A percentile compares a stretch with the other conserved stretches of the same genome.
These are phyloP conservation scores for Lentinula edodes DNA, from an alignment of 768 basidiomycete genomes.

Conservation along the genomic window DNA sequence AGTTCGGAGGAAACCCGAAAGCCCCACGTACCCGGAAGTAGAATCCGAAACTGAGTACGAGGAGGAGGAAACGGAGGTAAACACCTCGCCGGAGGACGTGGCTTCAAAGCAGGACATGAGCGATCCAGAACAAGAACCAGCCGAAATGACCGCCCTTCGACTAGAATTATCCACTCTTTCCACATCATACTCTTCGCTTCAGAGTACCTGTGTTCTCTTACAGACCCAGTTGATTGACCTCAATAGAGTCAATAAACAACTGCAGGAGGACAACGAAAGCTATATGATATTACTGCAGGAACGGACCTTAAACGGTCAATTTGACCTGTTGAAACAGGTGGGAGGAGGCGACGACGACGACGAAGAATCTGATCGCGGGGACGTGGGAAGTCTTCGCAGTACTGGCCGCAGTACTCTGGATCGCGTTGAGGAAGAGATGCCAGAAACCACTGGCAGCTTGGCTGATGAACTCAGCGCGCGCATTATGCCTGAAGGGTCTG, in stretches of 20 bases:
- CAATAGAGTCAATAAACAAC: conserved; percentile 78
- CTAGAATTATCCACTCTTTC: conserved; percentile 84
- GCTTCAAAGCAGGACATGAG: conserved; percentile 41
- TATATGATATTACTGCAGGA: conserved; percentile 93
- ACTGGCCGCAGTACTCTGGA: conserved; percentile 54
- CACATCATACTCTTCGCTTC: conserved; percentile 77
- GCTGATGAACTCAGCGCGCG: conserved; percentile 34
- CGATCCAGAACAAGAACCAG: conserved; percentile 71
- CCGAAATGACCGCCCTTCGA: conserved; percentile 79
- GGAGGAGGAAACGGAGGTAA: conserved; percentile 20
- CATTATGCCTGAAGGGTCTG: conserved; percentile 29
- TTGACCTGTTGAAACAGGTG: conserved; percentile 69
- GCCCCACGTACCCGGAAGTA: conserved; percentile 25
- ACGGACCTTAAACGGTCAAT: conserved; percentile 85
- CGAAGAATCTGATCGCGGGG: conserved; percentile 37
- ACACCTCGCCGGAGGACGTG: conserved; percentile 6
- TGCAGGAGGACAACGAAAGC: conserved; percentile 96
- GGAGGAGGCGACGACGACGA: conserved; percentile 45
- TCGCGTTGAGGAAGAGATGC: conserved; percentile 49
- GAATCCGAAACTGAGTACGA: conserved; percentile 39
- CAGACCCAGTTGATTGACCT: conserved; percentile 83
- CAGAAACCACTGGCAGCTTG: conserved; percentile 4
- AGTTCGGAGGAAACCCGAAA: conserved; percentile 51
- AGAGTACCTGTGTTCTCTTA: conserved; percentile 79
- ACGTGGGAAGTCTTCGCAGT: conserved; percentile 53